Conservation (phyloP, 192 early-diverging fungal genomes). For the Chytriomyces sp. region DNA sequence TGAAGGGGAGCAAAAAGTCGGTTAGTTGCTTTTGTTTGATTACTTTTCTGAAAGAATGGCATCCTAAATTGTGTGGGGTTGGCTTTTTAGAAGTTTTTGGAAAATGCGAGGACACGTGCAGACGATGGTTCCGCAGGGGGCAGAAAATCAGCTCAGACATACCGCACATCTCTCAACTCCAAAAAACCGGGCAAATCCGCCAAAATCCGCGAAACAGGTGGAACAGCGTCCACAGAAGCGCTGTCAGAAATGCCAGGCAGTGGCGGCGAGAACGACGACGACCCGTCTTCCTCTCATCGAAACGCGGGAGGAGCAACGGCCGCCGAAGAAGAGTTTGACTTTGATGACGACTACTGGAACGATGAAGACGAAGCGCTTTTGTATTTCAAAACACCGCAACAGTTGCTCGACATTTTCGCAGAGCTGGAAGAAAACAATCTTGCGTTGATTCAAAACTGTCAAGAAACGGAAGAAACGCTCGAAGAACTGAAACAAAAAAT, state of each 20-base stretch:
- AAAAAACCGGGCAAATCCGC: slow-evolving; percentile 15
- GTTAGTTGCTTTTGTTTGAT: neutral
- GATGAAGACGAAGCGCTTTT: slow-evolving; percentile 50
- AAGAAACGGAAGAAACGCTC: slow-evolving; percentile 66
- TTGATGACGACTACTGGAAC: slow-evolving; percentile 40
- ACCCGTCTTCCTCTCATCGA: slow-evolving; percentile 18
- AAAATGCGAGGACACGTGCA: neutral
- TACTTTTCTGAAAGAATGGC: neutral
- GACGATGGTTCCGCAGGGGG: neutral
- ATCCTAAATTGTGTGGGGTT: neutral
- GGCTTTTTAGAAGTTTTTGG: neutral
- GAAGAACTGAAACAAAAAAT: slow-evolving; percentile 62
- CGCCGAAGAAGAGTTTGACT: slow-evolving; percentile 33
- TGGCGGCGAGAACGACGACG: slow-evolving; percentile 6
- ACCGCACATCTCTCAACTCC: neutral
- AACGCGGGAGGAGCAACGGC: slow-evolving; percentile 14
- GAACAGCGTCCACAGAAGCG: neutral
- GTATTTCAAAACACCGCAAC: slow-evolving; percentile 60
- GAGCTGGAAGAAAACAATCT: slow-evolving; percentile 69
- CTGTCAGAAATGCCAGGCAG: slow-evolving; percentile 4
- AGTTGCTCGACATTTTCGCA: slow-evolving; percentile 62
- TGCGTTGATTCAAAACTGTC: slow-evolving; percentile 64
- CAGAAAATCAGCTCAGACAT: slow-evolving; percentile 7
- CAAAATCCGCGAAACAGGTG: neutral
- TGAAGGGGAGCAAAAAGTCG: slow-evolving; percentile 1